Evolutionary conservation across 305 asterid species (phyloP).

Genomic region (Ilex paraguariensis): DNA sequence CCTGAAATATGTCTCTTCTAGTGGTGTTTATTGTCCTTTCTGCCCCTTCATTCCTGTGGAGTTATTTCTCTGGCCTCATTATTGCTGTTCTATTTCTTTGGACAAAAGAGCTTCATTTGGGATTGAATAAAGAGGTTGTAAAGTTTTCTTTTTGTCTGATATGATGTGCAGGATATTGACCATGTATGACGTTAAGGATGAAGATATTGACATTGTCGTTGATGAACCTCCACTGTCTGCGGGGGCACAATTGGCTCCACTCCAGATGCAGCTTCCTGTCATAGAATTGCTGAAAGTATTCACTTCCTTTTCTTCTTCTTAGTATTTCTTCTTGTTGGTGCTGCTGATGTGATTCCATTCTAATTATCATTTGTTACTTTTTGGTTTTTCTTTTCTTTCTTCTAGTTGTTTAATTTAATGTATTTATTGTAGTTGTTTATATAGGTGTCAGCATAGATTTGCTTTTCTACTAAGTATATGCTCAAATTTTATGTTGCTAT

Average conservation of each 20-base stretch:
- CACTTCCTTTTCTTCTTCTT: constrained; percentile 11
- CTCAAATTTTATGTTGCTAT: constrained; percentile 3
- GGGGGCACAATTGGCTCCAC: constrained; percentile 50
- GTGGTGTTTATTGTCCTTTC: neutral
- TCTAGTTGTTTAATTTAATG: neutral
- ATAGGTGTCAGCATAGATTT: no score
- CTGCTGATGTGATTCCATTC: constrained; percentile 11
- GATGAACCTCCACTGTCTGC: constrained; percentile 60
- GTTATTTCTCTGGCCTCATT: neutral
- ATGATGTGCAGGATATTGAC: constrained; percentile 72
- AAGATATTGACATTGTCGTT: constrained; percentile 53
- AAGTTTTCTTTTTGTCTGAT: constrained; percentile 16
- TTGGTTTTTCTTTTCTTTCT: neutral
- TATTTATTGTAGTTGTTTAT: neutral
- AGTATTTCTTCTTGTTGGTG: constrained; percentile 13
- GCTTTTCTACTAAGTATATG: neutral
- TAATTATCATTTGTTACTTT: neutral
- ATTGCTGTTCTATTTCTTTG: constrained; percentile 1
- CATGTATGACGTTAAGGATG: constrained; percentile 80
- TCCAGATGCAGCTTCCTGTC: constrained; percentile 75
- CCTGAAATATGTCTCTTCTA: neutral
- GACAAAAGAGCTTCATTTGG: neutral
- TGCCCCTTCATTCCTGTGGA: neutral
- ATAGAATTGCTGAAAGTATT: constrained; percentile 83
- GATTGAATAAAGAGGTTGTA: constrained; percentile 3